phyloP scores from a whole-genome alignment of 768 basidiomycete species.

The Mycena floridula region DNA sequence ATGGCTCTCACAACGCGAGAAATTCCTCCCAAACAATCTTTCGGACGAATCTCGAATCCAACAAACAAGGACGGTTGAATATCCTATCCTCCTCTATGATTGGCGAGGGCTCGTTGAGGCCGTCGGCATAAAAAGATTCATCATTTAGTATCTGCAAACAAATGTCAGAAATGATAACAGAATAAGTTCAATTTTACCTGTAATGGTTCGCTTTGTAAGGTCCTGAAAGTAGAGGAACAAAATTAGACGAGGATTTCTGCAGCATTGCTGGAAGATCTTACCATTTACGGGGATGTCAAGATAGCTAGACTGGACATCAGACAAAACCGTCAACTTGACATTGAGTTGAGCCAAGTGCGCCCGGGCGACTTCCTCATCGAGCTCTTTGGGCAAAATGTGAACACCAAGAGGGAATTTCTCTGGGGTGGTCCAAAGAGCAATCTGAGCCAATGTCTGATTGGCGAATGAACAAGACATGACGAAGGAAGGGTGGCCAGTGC shows the following conservation, averaged over 20 bases:
- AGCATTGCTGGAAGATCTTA: neutral
- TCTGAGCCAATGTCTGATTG: slow-evolving; percentile 98
- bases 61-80: slow-evolving; percentile 49
- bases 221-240: neutral
- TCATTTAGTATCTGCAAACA: slow-evolving; percentile 21
- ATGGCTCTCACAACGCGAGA: too few relatives aligned
- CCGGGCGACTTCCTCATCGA: slow-evolving; percentile 98
- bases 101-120: slow-evolving; percentile 79
- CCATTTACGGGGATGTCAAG: slow-evolving; percentile 85
- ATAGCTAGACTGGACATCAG: slow-evolving; percentile 75
- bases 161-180: slow-evolving; percentile 4
- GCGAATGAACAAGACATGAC: slow-evolving; percentile 99
- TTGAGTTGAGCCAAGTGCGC: slow-evolving; percentile 89
- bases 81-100: slow-evolving; percentile 50
- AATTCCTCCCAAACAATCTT: too few relatives aligned
- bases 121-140: slow-evolving; percentile 19
- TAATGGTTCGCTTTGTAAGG: slow-evolving; percentile 48
- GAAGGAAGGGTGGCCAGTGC: slow-evolving; percentile 97
- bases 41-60: too few relatives aligned
- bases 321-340: slow-evolving; percentile 85
- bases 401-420: slow-evolving; percentile 94
- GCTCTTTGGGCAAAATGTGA: slow-evolving; percentile 96
- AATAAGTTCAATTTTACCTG: slow-evolving; percentile 4
- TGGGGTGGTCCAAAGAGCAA: slow-evolving; percentile 93
- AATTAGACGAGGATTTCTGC: neutral